phyloP scores from a whole-genome alignment of 176 grass and related monocot species.

The Carex kokanica region DNA sequence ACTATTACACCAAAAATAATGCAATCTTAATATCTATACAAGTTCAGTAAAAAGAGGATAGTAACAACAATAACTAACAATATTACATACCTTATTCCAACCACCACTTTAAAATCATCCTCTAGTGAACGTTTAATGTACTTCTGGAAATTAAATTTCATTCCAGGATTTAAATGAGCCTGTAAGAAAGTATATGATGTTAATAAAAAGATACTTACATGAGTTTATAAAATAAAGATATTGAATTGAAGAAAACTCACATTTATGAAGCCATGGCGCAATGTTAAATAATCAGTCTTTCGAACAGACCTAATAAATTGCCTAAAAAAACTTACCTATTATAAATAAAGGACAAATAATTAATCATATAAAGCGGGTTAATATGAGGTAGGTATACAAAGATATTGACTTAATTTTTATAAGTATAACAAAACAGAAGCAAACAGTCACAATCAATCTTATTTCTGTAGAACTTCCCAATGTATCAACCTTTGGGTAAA shows the following conservation, averaged over 20 bases:
- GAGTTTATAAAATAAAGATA: not conserved
- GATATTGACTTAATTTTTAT: not conserved
- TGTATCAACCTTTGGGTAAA: not conserved
- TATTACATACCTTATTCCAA: conserved; percentile 62
- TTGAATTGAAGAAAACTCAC: conserved; percentile 26
- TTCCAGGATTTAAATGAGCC: conserved; percentile 56
- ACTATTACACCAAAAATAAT: conserved; percentile 40
- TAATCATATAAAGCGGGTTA: not conserved
- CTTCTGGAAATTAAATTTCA: conserved; percentile 78
- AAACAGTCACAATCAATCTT: not conserved
- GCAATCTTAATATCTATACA: not conserved
- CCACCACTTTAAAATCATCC: conserved; percentile 88
- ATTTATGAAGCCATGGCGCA: conserved; percentile 90
- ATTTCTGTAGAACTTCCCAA: not conserved
- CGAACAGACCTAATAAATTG: conserved; percentile 81
- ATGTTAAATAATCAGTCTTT: conserved; percentile 79
- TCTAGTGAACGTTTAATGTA: conserved; percentile 90
- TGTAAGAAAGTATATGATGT: conserved; percentile 16
- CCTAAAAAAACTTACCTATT: conserved; percentile 78
- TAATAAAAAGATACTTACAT: not conserved
- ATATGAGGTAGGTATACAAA: not conserved
- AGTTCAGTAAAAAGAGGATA: not conserved
- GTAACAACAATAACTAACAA: conserved; percentile 4
- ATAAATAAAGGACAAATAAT: conserved; percentile 12
- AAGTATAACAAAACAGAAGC: not conserved